A percentile compares a stretch with the other conserved stretches of the same genome.
phyloP scores from a whole-genome alignment of 257 asterid species.

The Rauvolfia tetraphylla region DNA sequence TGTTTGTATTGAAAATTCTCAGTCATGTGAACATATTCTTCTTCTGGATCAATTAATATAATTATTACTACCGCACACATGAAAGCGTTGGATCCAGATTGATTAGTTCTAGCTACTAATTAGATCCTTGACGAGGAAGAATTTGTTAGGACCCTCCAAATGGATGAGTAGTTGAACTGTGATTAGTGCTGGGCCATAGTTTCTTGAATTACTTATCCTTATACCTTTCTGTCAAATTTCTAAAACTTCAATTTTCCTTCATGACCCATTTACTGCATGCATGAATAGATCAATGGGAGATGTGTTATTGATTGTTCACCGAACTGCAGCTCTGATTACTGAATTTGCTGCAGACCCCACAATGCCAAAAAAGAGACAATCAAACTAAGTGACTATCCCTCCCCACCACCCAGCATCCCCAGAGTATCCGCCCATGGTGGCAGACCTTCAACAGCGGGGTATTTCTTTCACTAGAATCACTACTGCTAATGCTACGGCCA shows the following conservation, averaged over 20 bases:
- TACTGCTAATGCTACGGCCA: not conserved
- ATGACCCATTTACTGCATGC: too few species aligned
- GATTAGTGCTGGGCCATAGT: conserved; percentile 28
- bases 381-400: too few species aligned
- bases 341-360: too few species aligned
- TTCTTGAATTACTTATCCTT: too few species aligned
- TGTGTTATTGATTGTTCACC: too few species aligned
- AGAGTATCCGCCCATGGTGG: too few species aligned
- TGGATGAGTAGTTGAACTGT: conserved; percentile 13
- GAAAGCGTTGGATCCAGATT: conserved; percentile 48
- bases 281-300: too few species aligned
- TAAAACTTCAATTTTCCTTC: too few species aligned
- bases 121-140: conserved; percentile 2
- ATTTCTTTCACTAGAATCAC: not conserved
- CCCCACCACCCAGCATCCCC: too few species aligned
- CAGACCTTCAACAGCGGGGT: not conserved
- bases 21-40: conserved; percentile 59
- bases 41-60: conserved; percentile 19
- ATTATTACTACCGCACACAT: conserved; percentile 29
- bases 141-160: not conserved
- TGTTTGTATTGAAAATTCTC: not conserved
- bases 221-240: too few species aligned
- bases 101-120: conserved; percentile 9
- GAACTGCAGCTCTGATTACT: too few species aligned
- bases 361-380: too few species aligned